These are phyloP conservation scores for Pythium vanterpoolii DNA, from an alignment of 352 stramenopile genomes.

Conservation along the genomic window DNA sequence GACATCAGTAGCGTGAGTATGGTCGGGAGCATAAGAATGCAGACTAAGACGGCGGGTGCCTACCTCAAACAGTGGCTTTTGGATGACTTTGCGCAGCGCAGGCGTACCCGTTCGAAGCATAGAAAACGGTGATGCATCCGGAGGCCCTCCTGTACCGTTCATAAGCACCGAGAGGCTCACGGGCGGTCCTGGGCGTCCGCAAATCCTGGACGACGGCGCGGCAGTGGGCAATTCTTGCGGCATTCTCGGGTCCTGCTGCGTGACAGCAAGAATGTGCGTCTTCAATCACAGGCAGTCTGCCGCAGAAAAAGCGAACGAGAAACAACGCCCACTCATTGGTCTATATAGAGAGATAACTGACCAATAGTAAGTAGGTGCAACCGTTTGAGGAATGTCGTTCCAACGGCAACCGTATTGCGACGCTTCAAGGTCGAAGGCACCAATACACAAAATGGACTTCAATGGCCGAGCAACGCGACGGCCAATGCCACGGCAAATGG, in stretches of 20 bases:
- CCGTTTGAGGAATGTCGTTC: conserved; percentile 10
- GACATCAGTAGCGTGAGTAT: neutral
- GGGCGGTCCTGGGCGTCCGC: conserved; percentile 8
- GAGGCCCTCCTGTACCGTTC: neutral
- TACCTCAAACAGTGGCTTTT: conserved; percentile 76
- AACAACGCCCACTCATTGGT: neutral
- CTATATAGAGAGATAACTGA: conserved; percentile 1
- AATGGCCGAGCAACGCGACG: conserved; percentile 32
- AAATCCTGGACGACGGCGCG: conserved; percentile 7
- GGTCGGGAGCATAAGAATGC: neutral
- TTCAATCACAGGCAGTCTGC: conserved; percentile 17
- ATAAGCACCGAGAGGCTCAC: conserved; percentile 10
- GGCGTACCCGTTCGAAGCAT: conserved; percentile 18
- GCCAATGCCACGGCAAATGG: conserved; percentile 46
- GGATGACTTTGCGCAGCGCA: conserved; percentile 58
- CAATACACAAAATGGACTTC: conserved; percentile 20
- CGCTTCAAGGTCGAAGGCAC: conserved; percentile 15
- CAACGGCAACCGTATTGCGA: conserved; percentile 1
- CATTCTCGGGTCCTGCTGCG: neutral
- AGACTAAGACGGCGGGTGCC: neutral
- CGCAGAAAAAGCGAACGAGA: conserved; percentile 13
- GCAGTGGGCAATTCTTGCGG: neutral
- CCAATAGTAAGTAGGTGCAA: neutral
- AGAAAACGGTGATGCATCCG: conserved; percentile 1
- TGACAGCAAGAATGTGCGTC: neutral